Evolutionary conservation across 2,329 filamentous ascomycete genomes (phyloP).

Genomic region (Cytospora piceicola): DNA sequence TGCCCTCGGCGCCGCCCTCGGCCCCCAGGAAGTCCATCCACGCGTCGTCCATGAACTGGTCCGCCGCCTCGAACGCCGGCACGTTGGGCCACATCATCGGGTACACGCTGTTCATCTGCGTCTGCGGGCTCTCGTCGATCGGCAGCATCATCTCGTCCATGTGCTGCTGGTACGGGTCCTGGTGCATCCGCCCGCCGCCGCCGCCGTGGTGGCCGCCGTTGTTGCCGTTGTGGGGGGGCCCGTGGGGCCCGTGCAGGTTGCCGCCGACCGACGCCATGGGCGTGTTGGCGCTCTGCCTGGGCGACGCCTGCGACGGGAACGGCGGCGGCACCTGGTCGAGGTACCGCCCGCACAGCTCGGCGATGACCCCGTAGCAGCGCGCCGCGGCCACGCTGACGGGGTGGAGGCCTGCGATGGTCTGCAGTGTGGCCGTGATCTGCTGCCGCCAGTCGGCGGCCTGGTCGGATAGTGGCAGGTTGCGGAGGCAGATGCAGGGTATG

Average conservation of each 20-base stretch:
- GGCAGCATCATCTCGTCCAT: slow-evolving; percentile 34
- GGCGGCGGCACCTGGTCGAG: slow-evolving; percentile 35
- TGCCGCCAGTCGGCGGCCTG: slow-evolving; percentile 45
- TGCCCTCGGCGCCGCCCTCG: slow-evolving; percentile 28
- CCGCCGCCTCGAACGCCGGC: slow-evolving; percentile 42
- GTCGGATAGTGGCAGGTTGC: slow-evolving; percentile 45
- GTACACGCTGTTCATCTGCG: slow-evolving; percentile 48
- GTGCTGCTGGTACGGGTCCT: slow-evolving; percentile 29
- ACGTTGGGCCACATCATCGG: slow-evolving; percentile 53
- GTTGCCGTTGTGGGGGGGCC: slow-evolving; percentile 11
- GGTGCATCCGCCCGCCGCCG: slow-evolving; percentile 22
- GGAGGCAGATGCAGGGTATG: slow-evolving; percentile 52
- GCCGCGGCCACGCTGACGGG: slow-evolving; percentile 45
- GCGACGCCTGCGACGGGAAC: slow-evolving; percentile 27
- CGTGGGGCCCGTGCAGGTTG: too few relatives aligned
- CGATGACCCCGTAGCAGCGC: slow-evolving; percentile 48
- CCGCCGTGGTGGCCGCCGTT: slow-evolving; percentile 15
- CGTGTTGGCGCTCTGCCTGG: slow-evolving; percentile 25
- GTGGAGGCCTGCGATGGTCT: slow-evolving; percentile 43
- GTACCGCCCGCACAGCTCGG: slow-evolving; percentile 46
- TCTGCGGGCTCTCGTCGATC: slow-evolving; percentile 46
- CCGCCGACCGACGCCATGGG: slow-evolving; percentile 9
- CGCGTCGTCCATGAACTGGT: slow-evolving; percentile 45
- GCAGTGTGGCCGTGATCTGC: slow-evolving; percentile 45
- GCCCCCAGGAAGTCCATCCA: slow-evolving; percentile 43